These are phyloP conservation scores for Sapria himalayana DNA, from an alignment of 345 rosid species.

Conservation along the genomic window DNA sequence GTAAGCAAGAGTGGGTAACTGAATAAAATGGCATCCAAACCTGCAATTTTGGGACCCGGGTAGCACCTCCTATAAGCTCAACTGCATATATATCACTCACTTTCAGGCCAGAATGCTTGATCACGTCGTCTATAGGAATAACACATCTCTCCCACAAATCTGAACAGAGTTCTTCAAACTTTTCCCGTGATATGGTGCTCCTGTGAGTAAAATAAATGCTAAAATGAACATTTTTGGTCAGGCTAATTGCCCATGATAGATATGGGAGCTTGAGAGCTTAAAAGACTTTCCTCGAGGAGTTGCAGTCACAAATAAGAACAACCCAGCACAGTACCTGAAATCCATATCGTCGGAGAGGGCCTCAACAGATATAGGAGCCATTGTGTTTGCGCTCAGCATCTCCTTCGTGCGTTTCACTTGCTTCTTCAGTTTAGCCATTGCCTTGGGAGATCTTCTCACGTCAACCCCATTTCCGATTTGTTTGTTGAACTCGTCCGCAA, in stretches of 20 bases:
- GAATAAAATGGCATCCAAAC: no score
- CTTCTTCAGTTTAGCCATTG: constrained; percentile 97
- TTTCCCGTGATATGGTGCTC: constrained; percentile 88
- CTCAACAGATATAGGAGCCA: constrained; percentile 86
- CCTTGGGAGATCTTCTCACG: constrained; percentile 77
- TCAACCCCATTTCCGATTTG: constrained; percentile 76
- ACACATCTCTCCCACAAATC: constrained; percentile 92
- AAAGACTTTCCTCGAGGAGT: no score
- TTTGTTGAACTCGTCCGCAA: constrained; percentile 90
- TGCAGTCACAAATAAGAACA: no score
- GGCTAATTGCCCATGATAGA: no score
- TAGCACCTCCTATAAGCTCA: constrained; percentile 93
- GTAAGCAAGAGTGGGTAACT: no score
- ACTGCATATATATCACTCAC: constrained; percentile 67
- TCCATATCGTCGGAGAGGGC: constrained; percentile 81
- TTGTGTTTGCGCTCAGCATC: constrained; percentile 81
- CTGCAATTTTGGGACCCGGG: constrained; percentile 98
- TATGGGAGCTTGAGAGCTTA: no score
- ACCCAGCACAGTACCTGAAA: constrained; percentile 72
- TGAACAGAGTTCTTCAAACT: constrained; percentile 86
- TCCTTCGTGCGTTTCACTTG: constrained; percentile 98
- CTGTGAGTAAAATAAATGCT: constrained; percentile 21
- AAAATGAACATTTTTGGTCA: no score
- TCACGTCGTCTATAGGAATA: constrained; percentile 55
- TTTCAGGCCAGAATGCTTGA: constrained; percentile 55